Percentiles rank a stretch among this genome's conserved stretches.
Conservation (phyloP, 208 protist species). For the Vickermania spadyakhi region DNA sequence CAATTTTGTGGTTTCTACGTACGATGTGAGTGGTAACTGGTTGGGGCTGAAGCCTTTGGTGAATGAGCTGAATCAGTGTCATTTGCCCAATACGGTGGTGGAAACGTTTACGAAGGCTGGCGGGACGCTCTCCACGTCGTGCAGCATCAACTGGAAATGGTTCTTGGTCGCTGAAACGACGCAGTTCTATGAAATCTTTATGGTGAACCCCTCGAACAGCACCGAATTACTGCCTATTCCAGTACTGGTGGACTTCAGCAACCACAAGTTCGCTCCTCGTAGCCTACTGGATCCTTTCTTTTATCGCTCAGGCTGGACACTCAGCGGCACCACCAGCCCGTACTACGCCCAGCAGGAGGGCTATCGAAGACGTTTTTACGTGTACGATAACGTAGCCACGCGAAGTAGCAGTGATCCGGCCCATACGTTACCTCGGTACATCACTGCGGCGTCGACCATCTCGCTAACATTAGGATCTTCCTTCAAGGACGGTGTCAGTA, state of each 20-base stretch:
- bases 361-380: slow-evolving; percentile 47
- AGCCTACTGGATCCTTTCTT: slow-evolving; percentile 24
- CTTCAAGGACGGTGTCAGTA: not conserved
- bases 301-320: slow-evolving; percentile 11
- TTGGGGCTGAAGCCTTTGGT: slow-evolving; percentile 25
- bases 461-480: slow-evolving; percentile 20
- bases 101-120: slow-evolving; percentile 34
- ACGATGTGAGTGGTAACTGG: slow-evolving; percentile 49
- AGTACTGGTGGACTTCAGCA: slow-evolving; percentile 42
- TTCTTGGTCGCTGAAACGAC: slow-evolving; percentile 20
- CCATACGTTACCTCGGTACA: slow-evolving; percentile 9
- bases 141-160: slow-evolving; percentile 32
- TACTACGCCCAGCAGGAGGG: slow-evolving; percentile 3
- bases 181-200: slow-evolving; percentile 64
- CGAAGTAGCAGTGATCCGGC: not conserved
- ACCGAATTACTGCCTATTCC: slow-evolving; percentile 54
- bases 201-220: slow-evolving; percentile 40
- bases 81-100: slow-evolving; percentile 21
- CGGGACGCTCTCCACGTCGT: slow-evolving; percentile 20
- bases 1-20: slow-evolving; percentile 42
- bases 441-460: slow-evolving; percentile 20
- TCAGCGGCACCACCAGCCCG: slow-evolving; percentile 1
- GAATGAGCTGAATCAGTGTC: slow-evolving; percentile 51
- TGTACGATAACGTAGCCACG: slow-evolving; percentile 63
- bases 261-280: slow-evolving; percentile 19